Base-by-base conservation (phyloP, 176 grass and related monocot species). In the Urochloa ruziziensis region DNA sequence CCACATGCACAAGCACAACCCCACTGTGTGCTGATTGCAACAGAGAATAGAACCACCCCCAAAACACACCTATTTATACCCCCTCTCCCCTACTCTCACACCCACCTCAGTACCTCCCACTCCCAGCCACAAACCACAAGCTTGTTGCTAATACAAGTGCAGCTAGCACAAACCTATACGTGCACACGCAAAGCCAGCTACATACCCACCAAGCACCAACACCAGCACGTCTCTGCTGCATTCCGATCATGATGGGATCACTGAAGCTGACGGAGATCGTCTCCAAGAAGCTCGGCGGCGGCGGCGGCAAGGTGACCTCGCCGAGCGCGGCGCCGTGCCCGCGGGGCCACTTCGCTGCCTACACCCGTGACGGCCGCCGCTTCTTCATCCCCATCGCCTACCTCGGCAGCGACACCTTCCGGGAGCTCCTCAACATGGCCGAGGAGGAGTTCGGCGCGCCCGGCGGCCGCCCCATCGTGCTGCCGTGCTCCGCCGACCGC, bases 401-500 rank as follows among this genome's bases (percentile, higher is more conserved):
- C 83, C 80, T 94, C 79, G 80, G 39, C 66, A 91, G 82, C 69
- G 84, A 89, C 86, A 79, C 62, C 70, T 94, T 94, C 44, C 80
- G 67, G 72, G 92, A 94, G 74, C 83, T 94, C 9, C 84, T 94
- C 67, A 83, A 60, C 83, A 82, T 86, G 79, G 92, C 89, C 40
- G 89, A 94, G 81, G 92, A 94, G 85, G 92, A 94, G 89, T 94
- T 85, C 24, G 92, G 92, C 62, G 73, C 74, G 6, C 84, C 92
- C 67, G 87, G 82, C 62, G 89, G 33, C 64, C 86, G 89, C 62
- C 92, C 89, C 42, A 88, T 94, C 53, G 86, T 94, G 49, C 89
- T 94, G n/a, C 89, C 92, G 17, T 94, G 92, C 81, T 87, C 89
- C 43, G 86, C 59, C 43, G 83, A 59, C 61, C 82, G 42, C 75